Conservation (phyloP, 129 eudicot genomes). For the Heracleum sosnowskyi region DNA sequence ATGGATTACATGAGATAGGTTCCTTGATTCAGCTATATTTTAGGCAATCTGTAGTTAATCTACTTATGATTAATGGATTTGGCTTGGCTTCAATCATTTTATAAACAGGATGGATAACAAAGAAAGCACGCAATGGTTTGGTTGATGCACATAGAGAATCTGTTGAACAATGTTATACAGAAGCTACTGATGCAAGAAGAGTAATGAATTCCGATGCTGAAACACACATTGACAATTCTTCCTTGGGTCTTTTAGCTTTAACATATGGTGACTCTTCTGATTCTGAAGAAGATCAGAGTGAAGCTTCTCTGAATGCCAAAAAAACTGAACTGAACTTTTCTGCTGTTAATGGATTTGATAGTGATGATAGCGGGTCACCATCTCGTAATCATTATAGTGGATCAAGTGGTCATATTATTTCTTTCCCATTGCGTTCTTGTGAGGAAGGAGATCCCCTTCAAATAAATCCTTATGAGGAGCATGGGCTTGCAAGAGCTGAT, state of each 20-base stretch:
- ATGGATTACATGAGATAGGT: background rate
- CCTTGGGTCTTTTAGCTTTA: conserved; percentile 87
- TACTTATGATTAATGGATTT: background rate
- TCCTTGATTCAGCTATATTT: background rate
- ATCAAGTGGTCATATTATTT: background rate
- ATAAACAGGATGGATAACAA: conserved; percentile 37
- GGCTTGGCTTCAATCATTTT: background rate
- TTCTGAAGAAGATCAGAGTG: conserved; percentile 48
- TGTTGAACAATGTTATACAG: conserved; percentile 25
- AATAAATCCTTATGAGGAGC: conserved; percentile 18
- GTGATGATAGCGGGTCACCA: conserved; percentile 20
- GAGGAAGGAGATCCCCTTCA: conserved; percentile 17
- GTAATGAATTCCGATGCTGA: conserved; percentile 18
- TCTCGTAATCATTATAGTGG: conserved; percentile 16
- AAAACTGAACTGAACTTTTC: conserved; percentile 16
- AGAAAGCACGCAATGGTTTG: conserved; percentile 34
- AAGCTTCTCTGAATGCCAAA: conserved; percentile 24
- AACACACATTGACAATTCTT: conserved; percentile 36
- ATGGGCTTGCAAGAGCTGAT: conserved; percentile 14
- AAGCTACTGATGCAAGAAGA: conserved; percentile 20
- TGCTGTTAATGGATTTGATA: conserved; percentile 12
- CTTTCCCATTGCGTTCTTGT: conserved; percentile 14
- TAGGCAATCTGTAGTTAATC: background rate
- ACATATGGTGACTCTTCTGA: conserved; percentile 84
- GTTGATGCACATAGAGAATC: conserved; percentile 46